These are phyloP conservation scores for Aquilaria malaccensis DNA, from an alignment of 345 rosid genomes.

Conservation along the genomic window DNA sequence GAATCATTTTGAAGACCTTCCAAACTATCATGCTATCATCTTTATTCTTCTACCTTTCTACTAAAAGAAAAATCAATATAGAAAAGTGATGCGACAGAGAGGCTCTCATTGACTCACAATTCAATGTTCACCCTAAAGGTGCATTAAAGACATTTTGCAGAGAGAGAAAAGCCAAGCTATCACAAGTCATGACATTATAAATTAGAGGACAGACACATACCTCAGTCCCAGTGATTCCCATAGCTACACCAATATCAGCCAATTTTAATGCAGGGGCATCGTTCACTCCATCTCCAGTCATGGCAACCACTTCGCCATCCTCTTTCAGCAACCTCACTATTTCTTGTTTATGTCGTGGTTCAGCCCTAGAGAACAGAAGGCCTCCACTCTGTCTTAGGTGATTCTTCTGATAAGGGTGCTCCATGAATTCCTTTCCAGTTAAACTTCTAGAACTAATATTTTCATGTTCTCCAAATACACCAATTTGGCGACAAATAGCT, in stretches of 20 bases:
- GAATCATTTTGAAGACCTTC: too few species aligned
- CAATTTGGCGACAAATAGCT: constrained; percentile 94
- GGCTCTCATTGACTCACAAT: too few species aligned
- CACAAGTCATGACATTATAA: neutral
- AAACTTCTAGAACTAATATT: constrained; percentile 58
- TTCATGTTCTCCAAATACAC: constrained; percentile 69
- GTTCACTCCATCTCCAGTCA: constrained; percentile 99
- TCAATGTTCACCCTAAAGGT: neutral
- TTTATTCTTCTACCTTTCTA: neutral
- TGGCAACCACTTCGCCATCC: constrained; percentile 98
- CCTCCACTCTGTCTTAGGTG: constrained; percentile 75
- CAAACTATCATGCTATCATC: too few species aligned
- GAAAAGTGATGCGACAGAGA: too few species aligned
- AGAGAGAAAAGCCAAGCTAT: too few species aligned
- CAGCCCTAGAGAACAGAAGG: constrained; percentile 89
- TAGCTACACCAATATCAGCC: constrained; percentile 97
- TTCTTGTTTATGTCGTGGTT: constrained; percentile 96
- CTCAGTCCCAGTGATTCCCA: constrained; percentile 98
- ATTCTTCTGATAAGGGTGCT: constrained; percentile 35
- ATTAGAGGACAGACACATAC: constrained; percentile 23
- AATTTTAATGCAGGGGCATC: constrained; percentile 97
- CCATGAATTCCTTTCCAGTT: constrained; percentile 84
- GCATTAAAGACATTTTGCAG: too few species aligned
- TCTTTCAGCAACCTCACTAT: constrained; percentile 94
- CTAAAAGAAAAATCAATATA: too few species aligned